Evolutionary conservation across 129 eudicot genomes (phyloP), one percentile per base, ranked within the genome.

Genomic region (Saussurea involucrata): DNA sequence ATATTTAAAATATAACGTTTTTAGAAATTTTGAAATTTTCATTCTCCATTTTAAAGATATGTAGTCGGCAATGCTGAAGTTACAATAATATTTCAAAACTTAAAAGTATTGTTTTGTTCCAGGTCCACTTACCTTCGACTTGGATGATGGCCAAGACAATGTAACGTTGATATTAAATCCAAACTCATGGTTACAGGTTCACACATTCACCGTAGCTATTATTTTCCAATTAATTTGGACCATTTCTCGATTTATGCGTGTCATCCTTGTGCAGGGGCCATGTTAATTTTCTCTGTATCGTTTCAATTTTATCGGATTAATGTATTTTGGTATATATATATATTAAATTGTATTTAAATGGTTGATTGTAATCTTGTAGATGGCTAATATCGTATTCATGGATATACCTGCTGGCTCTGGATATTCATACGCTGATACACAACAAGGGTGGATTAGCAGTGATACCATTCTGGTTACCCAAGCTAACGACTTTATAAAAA

Each of bases 401-500:
- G 79, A 75, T 46, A 61, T 66, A 27, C 79, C 71, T 24, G 71
- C 60, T 36, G 79, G 79, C 17, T 4, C 71, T 1, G 79, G 79
- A 13, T 75, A 33, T 57, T 75, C 79, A 0, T 75, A 75, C 15
- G 42, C 79, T 2, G 24, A 25, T 22, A 61, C 79, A 8, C 3
- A 40, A 60, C 40, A 63, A 24, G 79, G 71, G 12, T 58, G 58
- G 53, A 25, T 10, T 1, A 34, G 71, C 79, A 36, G 71, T 17
- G 63, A 75, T 17, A 75, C 10, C 22, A 64, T 6, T 8, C 8
- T 27, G 5, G 57, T 61, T 24, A 8, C 6, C 4, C 71, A 63
- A 4, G 36, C 70, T 5, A 36, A 36, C 0, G 70, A 21, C 0
- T 75, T 75, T 24, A n/a, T 75, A 0, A 75, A 20, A 31, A 76